A percentile compares a stretch with the other conserved stretches of the same genome.
Evolutionary conservation across 2,329 filamentous ascomycete genomes (phyloP).

Genomic region (Ambrosiella xylebori): DNA sequence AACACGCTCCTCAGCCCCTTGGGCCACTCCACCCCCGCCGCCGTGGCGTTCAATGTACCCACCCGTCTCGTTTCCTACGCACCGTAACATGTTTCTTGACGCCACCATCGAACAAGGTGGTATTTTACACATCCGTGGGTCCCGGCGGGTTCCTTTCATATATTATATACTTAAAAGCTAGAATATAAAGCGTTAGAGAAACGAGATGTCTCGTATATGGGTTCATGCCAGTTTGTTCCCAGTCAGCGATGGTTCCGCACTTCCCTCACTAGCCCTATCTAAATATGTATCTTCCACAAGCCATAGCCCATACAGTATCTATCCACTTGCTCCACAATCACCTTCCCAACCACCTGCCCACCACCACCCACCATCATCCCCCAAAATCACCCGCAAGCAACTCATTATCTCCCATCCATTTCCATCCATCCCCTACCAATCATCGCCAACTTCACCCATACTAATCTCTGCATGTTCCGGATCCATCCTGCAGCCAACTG

Average conservation of each 20-base stretch:
- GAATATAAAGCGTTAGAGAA: background rate
- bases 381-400: background rate
- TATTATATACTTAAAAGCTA: background rate
- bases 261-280: background rate
- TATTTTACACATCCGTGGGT: background rate
- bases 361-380: background rate
- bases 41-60: background rate
- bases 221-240: background rate
- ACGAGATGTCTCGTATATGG: background rate
- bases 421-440: background rate
- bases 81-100: background rate
- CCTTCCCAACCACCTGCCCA: background rate
- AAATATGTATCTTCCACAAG: background rate
- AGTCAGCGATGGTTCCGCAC: background rate
- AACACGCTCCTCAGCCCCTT: background rate
- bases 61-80: background rate
- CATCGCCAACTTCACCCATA: background rate
- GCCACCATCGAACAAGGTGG: background rate
- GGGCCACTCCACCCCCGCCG: background rate
- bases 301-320: background rate
- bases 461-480: background rate
- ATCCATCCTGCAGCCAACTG: background rate
- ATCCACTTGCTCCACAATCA: background rate
- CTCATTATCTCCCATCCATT: background rate
- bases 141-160: background rate